These are phyloP conservation scores for Diplocarpon mali DNA, from an alignment of 2,329 filamentous ascomycete species.

Conservation along the genomic window DNA sequence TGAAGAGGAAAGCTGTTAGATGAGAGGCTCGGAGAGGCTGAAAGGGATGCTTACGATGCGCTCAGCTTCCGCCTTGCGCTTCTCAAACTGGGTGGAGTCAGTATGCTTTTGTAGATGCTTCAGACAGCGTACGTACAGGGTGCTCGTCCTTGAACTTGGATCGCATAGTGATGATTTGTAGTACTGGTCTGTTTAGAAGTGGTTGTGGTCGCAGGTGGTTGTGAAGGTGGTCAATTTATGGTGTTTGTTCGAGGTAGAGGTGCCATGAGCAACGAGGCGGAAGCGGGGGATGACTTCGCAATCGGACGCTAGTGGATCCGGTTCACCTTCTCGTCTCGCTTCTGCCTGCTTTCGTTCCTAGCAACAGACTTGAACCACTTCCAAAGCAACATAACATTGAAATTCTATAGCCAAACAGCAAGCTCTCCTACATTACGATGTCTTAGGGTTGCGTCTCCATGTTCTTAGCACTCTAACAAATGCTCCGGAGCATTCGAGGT, in stretches of 20 bases:
- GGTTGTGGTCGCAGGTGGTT: constrained; percentile 1
- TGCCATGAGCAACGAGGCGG: not conserved
- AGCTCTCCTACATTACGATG: too few relatives aligned
- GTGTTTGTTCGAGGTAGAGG: constrained; percentile 5
- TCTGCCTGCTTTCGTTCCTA: too few relatives aligned
- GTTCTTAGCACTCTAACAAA: too few relatives aligned
- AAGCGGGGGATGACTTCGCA: not conserved
- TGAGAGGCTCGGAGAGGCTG: constrained; percentile 1
- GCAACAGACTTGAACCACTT: too few relatives aligned
- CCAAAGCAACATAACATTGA: too few relatives aligned
- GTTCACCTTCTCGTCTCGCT: too few relatives aligned
- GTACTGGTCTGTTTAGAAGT: constrained; percentile 1
- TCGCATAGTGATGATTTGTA: constrained; percentile 53
- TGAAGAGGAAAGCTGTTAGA: constrained; percentile 10
- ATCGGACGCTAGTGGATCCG: too few relatives aligned
- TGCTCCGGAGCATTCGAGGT: too few relatives aligned
- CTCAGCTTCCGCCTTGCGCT: constrained; percentile 99
- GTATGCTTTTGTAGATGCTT: too few relatives aligned
- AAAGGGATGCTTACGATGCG: constrained; percentile 36
- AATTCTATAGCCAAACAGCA: too few relatives aligned
- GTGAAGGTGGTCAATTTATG: constrained; percentile 6
- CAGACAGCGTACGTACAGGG: constrained; percentile 33
- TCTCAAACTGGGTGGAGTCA: constrained; percentile 56
- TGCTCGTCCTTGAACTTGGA: constrained; percentile 99
- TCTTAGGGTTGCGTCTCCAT: too few relatives aligned